A percentile compares a stretch with the other conserved stretches of the same genome.
phyloP scores from a whole-genome alignment of 345 rosid species.

The Populus deltoides region DNA sequence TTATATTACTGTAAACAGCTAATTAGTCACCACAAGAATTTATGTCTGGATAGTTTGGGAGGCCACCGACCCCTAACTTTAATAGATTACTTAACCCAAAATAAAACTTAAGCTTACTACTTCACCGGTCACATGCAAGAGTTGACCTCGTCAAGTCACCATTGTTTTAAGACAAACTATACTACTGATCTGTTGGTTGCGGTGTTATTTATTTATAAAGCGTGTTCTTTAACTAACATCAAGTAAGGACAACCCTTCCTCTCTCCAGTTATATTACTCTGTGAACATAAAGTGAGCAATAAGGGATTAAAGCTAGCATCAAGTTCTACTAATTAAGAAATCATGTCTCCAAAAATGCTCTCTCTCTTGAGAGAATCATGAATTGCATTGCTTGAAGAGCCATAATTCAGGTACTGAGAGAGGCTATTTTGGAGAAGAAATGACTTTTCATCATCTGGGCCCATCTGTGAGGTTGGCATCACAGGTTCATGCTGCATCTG shows the following conservation, averaged over 20 bases:
- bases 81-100: not conserved
- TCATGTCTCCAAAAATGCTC: slow-evolving; percentile 48
- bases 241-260: not conserved
- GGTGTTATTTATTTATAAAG: not conserved
- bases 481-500: slow-evolving; percentile 28
- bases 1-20: not conserved
- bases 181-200: not conserved
- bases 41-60: slow-evolving; percentile 21
- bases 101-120: slow-evolving; percentile 24
- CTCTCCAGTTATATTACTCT: not conserved
- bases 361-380: slow-evolving; percentile 27
- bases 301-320: not conserved
- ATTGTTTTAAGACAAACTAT: slow-evolving; percentile 16
- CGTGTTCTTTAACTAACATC: not conserved
- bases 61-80: slow-evolving; percentile 29
- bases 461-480: slow-evolving; percentile 8
- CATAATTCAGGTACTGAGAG: slow-evolving; percentile 23
- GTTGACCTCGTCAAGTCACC: slow-evolving; percentile 40
- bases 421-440: slow-evolving; percentile 16
- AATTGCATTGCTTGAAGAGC: slow-evolving; percentile 25
- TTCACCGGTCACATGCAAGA: slow-evolving; percentile 42
- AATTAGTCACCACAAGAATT: slow-evolving; percentile 20
- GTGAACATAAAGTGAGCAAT: not conserved
- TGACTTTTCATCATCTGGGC: slow-evolving; percentile 6
- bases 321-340: slow-evolving; percentile 32